Conservation (phyloP, 257 asterid genomes). For the Solanum habrochaites region DNA sequence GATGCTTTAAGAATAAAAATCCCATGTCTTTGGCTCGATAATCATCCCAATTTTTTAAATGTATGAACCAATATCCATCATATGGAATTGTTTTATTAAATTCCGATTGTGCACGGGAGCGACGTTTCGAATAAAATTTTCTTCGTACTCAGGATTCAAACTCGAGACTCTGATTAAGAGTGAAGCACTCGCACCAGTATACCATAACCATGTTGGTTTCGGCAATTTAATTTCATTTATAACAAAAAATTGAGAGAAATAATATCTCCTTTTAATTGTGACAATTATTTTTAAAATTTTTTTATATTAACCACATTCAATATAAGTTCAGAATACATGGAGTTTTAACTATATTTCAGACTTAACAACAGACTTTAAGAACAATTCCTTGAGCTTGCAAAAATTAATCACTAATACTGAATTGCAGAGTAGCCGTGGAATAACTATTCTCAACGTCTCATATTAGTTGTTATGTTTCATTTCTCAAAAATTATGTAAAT, state of each 20-base stretch:
- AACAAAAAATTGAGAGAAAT: neutral
- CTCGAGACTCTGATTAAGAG: no score
- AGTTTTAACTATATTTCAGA: neutral
- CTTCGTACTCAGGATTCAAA: no score
- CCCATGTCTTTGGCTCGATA: no score
- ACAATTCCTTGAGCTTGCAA: neutral
- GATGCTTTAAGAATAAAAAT: neutral
- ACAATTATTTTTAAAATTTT: no score
- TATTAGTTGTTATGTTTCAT: no score
- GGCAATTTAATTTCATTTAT: neutral
- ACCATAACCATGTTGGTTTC: no score
- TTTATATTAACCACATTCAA: neutral
- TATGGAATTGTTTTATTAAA: neutral
- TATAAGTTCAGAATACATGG: neutral
- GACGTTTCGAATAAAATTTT: no score
- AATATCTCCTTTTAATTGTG: neutral
- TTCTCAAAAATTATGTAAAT: neutral
- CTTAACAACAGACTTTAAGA: neutral
- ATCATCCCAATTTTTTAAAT: neutral
- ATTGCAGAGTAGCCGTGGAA: neutral
- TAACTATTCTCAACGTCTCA: neutral
- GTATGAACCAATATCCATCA: neutral
- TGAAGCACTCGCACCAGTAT: no score
- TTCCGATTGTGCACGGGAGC: accelerated
- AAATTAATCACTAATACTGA: neutral